phyloP scores from a whole-genome alignment of 1,284 basidiomycete genomes.

The Jaminaea rosea region DNA sequence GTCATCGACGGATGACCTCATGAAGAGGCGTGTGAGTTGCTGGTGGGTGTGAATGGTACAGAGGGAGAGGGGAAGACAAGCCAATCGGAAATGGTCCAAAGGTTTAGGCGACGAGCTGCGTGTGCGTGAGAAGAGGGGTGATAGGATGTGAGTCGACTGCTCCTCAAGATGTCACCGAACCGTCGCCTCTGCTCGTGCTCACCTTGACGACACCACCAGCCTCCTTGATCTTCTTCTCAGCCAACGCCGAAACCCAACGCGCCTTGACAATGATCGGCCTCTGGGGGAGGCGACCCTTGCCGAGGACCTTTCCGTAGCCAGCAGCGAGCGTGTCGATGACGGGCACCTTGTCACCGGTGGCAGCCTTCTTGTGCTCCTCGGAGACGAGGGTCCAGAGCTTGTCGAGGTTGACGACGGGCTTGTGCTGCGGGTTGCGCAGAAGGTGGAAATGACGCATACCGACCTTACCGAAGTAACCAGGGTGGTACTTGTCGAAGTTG shows the following conservation, averaged over 20 bases:
- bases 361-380: conserved; percentile 39
- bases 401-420: conserved; percentile 75
- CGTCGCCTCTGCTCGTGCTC: too few species aligned
- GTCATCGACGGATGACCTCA: too few species aligned
- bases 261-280: conserved; percentile 47
- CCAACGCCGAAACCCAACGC: conserved; percentile 44
- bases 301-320: conserved; percentile 47
- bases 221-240: conserved; percentile 48
- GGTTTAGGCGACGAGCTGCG: too few species aligned
- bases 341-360: conserved; percentile 41
- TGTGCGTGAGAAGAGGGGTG: too few species aligned
- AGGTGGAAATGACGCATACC: conserved; percentile 96
- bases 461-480: conserved; percentile 87
- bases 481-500: conserved; percentile 49
- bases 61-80: too few species aligned
- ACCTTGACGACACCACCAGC: conserved; percentile 46
- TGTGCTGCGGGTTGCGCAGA: conserved; percentile 80
- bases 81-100: too few species aligned
- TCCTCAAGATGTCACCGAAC: too few species aligned
- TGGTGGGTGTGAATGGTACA: too few species aligned
- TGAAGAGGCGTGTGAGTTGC: too few species aligned
- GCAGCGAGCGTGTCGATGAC: conserved; percentile 48
- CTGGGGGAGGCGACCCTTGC: conserved; percentile 44
- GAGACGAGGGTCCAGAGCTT: conserved; percentile 47
- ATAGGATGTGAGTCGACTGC: too few species aligned